phyloP scores from a whole-genome alignment of 495 filamentous ascomycete genomes.

The Podospora australis region DNA sequence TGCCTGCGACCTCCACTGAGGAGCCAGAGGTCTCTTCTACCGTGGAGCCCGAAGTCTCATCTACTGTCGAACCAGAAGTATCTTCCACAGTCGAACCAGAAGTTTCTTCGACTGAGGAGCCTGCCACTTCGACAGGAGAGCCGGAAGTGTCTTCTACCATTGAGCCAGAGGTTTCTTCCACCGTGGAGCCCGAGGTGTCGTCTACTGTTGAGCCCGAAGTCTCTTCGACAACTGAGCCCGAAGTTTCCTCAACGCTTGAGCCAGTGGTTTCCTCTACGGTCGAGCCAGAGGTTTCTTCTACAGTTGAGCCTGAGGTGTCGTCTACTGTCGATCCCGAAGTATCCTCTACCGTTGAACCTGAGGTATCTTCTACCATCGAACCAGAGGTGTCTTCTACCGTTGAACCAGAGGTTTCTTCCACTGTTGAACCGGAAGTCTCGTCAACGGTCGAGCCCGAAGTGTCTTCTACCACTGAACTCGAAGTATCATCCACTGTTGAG shows the following conservation, averaged over 20 bases:
- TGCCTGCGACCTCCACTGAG: neutral
- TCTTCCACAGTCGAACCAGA: neutral
- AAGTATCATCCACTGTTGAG: neutral
- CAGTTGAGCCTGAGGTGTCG: neutral
- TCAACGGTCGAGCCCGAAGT: neutral
- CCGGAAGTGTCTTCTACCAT: neutral
- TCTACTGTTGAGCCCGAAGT: no score
- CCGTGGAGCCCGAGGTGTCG: no score
- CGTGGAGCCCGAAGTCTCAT: no score
- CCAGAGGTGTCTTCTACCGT: neutral
- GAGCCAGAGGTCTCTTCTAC: neutral
- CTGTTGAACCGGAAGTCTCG: neutral
- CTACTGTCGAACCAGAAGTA: neutral
- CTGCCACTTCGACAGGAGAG: no score
- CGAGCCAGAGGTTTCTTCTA: neutral
- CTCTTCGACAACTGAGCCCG: neutral
- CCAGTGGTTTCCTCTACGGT: neutral
- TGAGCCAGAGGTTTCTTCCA: neutral
- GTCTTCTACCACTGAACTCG: neutral
- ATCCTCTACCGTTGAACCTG: neutral
- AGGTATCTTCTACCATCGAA: neutral
- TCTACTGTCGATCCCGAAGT: neutral
- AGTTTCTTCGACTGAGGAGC: neutral
- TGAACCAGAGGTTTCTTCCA: neutral
- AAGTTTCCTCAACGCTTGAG: neutral